Evolutionary conservation across 306 rosid genomes (phyloP), one percentile per base, ranked within the genome.

Genomic region (Fagus crenata): DNA sequence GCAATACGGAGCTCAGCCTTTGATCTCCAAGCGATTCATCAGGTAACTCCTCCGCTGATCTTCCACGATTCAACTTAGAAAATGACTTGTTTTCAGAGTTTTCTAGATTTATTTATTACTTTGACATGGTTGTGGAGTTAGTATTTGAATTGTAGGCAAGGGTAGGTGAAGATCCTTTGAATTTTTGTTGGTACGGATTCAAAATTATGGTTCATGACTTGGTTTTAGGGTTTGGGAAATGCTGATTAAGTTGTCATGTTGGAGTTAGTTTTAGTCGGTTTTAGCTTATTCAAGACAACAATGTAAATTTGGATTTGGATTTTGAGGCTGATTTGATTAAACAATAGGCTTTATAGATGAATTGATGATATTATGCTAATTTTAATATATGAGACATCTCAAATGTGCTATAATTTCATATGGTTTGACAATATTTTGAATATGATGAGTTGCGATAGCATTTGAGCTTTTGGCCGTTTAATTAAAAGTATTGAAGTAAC

Each of bases 1-100:
- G 51, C 99, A 96, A 43, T 96, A 96, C 37, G 99, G 99, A 35
- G 98, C 89, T 81, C 99, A 96, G 84, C 98, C 99, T 69, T 85
- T 96, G 82, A 91, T 96, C 85, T 90, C 99, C 76, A 91, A 91
- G 86, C 88, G 91, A 61, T 92, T 74, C 80, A 89, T 81, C 85
- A 86, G 98, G 98, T 92, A 51, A 6, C 71, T 74, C 74, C 61
- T 18, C 17, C 35, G 7, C 7, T 63, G 22, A 63, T 35, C 69
- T 12, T 12, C 5, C 5, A 35, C 36, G 40, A 14, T 63, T 63
- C 18, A 1, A 39, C 40, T 65, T 17, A 65, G 71, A 17, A 15
- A 6, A 65, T 36, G 42, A 65, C 22, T 46, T 46, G 31, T 37
- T 37, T 39, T 12, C 28, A 37, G 2, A 36, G 3, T 36, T 65